Evolutionary conservation across 1,139 yeast species (phyloP).

Genomic region (Candida freyschussii): DNA sequence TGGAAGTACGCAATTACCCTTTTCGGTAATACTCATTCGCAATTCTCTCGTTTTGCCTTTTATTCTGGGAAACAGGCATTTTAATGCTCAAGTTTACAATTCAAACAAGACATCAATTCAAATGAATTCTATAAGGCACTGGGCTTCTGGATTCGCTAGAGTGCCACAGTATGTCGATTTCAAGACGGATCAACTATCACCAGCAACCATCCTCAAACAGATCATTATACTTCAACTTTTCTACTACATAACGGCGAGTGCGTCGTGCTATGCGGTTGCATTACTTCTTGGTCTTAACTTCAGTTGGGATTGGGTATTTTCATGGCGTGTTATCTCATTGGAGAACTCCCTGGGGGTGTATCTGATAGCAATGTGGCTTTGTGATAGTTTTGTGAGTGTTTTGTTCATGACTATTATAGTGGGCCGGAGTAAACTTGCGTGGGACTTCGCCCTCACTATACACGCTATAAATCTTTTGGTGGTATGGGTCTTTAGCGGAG

Average conservation of each 20-base stretch:
- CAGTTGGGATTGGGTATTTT: conserved; percentile 65
- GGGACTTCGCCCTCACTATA: conserved; percentile 91
- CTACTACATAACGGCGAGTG: conserved; percentile 58
- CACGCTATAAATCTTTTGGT: conserved; percentile 75
- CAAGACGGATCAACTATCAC: conserved; percentile 28
- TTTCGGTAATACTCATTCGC: neutral
- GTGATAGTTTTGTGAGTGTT: conserved; percentile 74
- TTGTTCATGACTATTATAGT: conserved; percentile 80
- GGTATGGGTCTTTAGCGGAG: conserved; percentile 60
- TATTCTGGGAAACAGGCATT: neutral
- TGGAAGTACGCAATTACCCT: neutral
- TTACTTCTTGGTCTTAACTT: conserved; percentile 60
- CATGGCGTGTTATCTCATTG: conserved; percentile 71
- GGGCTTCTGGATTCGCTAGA: conserved; percentile 12
- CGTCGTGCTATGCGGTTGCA: conserved; percentile 53
- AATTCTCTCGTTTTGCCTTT: neutral
- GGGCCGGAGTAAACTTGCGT: conserved; percentile 87
- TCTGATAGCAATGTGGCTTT: conserved; percentile 68
- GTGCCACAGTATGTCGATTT: conserved; percentile 12
- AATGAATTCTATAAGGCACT: conserved; percentile 7
- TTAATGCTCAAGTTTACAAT: no score
- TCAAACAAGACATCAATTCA: no score
- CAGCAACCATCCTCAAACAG: conserved; percentile 43
- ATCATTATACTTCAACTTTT: conserved; percentile 60
- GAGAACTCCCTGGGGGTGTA: conserved; percentile 81